Conservation (phyloP, 1,139 yeast genomes). For the Taiozyma sp. region DNA sequence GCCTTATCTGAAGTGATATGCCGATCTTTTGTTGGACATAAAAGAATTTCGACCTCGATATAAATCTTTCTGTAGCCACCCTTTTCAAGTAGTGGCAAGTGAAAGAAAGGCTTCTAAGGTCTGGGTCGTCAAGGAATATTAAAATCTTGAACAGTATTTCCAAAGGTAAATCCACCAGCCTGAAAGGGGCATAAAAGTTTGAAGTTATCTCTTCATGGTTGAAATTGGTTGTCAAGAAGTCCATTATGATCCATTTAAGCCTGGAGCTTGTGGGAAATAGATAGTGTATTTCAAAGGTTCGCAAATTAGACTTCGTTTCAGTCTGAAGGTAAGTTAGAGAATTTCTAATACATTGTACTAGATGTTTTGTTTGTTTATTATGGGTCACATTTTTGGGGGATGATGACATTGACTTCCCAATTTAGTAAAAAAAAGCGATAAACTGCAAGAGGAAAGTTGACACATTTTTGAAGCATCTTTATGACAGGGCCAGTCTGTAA, state of each 20-base stretch:
- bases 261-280: neutral
- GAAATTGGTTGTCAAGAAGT: slow-evolving; percentile 19
- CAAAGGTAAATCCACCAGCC: slow-evolving; percentile 18
- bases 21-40: slow-evolving; percentile 17
- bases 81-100: slow-evolving; percentile 15
- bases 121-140: slow-evolving; percentile 21
- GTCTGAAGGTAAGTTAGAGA: neutral
- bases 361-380: neutral
- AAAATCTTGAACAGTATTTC: slow-evolving; percentile 19
- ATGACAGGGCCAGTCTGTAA: too few relatives aligned
- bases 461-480: neutral
- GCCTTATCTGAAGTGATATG: slow-evolving; percentile 12
- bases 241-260: slow-evolving; percentile 8
- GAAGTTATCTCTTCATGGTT: slow-evolving; percentile 5
- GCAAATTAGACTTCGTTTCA: neutral
- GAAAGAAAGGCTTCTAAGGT: slow-evolving; percentile 10
- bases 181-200: slow-evolving; percentile 13
- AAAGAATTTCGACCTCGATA: slow-evolving; percentile 16
- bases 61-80: slow-evolving; percentile 16
- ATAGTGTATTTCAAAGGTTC: neutral
- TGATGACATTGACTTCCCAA: neutral
- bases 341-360: neutral
- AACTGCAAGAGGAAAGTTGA: neutral
- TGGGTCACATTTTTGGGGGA: neutral
- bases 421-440: neutral